Evolutionary conservation across 1,139 yeast genomes (phyloP), one percentile per base, ranked within the genome.

Genomic region (Kodamaea alishanica): DNA sequence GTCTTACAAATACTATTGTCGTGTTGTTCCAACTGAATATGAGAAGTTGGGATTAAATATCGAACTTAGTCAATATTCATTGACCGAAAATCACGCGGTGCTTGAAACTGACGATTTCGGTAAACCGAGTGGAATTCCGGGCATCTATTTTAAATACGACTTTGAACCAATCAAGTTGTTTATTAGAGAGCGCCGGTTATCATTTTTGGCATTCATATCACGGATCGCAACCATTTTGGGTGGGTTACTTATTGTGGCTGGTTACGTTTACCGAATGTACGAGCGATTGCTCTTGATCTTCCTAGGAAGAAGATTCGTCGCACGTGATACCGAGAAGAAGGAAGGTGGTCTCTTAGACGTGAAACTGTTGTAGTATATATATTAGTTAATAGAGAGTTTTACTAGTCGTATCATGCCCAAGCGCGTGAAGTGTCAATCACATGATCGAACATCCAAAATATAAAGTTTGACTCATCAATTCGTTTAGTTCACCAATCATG

Each of bases 21-120:
- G 84, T 22, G 87, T 92, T 7, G 95, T 94, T 4, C 97, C 98
- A 8, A 88, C 97, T 0, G 60, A 73, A 5, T 89, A 83, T 55
- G 74, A 73, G 41, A 80, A 84, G 50, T 65, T 88, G 40, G 96
- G 96, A 3, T 69, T 81, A 8, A 72, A 65, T 23, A 70, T 92
- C 9, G 84, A 84, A 43, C 89, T 98, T 5, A 84, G 84, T 55
- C 97, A 90, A 61, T 92, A 87, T 60, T 82, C 97, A 0, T 75
- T 88, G 26, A 81, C 85, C 8, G 86, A 81, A 52, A 73, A 70
- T 36, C 71, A 61, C 44, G 52, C 43, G 15, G 55, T 43, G 3
- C 47, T 52, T 35, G 39, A 43, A n/a, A 53, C 55, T 24, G 58
- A 59, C 38, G 51, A 55, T 15, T 46, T 49, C 6, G 59, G 58